phyloP scores from a whole-genome alignment of 352 stramenopile genomes.

The Thalassiosira pacifica region DNA sequence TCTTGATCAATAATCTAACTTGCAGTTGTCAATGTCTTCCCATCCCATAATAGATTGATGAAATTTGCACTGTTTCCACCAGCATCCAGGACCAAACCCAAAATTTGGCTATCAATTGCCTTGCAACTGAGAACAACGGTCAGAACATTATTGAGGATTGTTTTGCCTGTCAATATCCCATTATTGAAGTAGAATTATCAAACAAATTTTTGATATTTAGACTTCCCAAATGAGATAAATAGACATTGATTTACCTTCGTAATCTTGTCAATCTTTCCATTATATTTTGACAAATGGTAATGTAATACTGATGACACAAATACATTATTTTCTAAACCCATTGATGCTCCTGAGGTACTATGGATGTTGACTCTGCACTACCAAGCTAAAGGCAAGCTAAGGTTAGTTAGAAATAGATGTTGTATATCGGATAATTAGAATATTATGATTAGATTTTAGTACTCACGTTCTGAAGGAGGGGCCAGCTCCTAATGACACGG shows the following conservation, averaged over 20 bases:
- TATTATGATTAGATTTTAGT: no score
- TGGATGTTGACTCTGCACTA: background rate
- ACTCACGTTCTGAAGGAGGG: no score
- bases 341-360: background rate
- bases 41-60: background rate
- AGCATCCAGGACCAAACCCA: background rate
- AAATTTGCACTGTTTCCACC: background rate
- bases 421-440: no score
- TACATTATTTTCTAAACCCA: background rate
- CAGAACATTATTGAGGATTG: background rate
- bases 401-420: no score
- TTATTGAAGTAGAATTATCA: background rate
- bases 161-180: background rate
- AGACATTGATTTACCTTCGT: background rate
- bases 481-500: no score
- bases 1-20: background rate
- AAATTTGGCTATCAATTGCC: background rate
- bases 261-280: background rate
- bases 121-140: background rate
- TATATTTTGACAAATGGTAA: background rate
- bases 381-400: no score
- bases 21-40: background rate
- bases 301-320: background rate
- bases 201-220: background rate
- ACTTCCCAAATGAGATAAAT: background rate